A percentile compares a stretch with the other conserved stretches of the same genome.
Evolutionary conservation across 2,329 filamentous ascomycete genomes (phyloP).

Genomic region (Phyllosticta ampelicida): DNA sequence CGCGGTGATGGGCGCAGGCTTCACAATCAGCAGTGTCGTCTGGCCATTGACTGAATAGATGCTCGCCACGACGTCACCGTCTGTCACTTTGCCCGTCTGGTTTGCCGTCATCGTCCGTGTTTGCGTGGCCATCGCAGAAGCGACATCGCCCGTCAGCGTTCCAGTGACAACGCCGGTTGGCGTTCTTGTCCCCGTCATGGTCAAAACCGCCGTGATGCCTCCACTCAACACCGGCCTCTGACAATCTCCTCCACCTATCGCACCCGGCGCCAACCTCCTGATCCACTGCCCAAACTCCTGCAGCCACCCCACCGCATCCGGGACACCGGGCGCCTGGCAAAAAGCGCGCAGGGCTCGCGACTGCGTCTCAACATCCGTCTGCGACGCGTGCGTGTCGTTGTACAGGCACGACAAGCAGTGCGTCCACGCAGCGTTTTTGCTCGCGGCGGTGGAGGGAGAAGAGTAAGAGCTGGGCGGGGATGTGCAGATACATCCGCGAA

Average conservation of each 20-base stretch:
- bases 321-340: not conserved
- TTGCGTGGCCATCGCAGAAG: not conserved
- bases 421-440: not conserved
- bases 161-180: not conserved
- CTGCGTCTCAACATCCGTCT: not conserved
- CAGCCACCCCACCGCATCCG: not conserved
- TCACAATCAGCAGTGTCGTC: conserved; percentile 3
- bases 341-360: not conserved
- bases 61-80: not conserved
- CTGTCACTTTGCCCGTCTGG: not conserved
- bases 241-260: not conserved
- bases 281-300: not conserved
- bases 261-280: not conserved
- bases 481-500: not conserved
- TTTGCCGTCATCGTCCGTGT: not conserved
- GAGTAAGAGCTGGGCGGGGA: not conserved
- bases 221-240: not conserved
- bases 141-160: not conserved
- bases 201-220: not conserved
- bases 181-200: not conserved
- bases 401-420: not conserved
- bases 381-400: not conserved
- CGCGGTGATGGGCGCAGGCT: not conserved
- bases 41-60: not conserved
- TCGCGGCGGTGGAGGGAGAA: not conserved